Percentiles rank a stretch among this genome's conserved stretches.
These are phyloP conservation scores for Fragosphaeria purpurea DNA, from an alignment of 2,329 filamentous ascomycete genomes.

Conservation along the genomic window DNA sequence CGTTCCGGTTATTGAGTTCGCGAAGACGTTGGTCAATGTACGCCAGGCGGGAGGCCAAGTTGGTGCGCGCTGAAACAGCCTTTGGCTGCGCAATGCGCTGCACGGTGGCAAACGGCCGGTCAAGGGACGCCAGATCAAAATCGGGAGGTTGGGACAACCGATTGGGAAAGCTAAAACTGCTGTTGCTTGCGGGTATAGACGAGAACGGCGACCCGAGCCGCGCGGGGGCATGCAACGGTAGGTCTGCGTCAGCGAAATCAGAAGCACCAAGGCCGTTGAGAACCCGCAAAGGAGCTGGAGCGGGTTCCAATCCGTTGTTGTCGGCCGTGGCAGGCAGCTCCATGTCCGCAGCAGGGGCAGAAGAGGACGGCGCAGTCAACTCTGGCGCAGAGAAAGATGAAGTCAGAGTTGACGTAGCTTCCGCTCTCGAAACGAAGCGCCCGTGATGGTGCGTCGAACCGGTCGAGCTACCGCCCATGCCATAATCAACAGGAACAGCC, in stretches of 20 bases:
- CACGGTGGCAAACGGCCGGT: constrained; percentile 47
- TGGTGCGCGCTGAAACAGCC: constrained; percentile 28
- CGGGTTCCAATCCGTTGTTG: constrained; percentile 7
- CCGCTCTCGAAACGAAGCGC: constrained; percentile 25
- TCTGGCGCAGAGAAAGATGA: constrained; percentile 19
- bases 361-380: constrained; percentile 9
- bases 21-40: constrained; percentile 50
- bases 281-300: constrained; percentile 15
- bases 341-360: neutral
- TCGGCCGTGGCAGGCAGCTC: neutral
- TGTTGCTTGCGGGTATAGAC: constrained; percentile 14
- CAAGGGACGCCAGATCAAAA: constrained; percentile 34
- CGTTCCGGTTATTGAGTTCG: constrained; percentile 38
- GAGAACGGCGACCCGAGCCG: constrained; percentile 51
- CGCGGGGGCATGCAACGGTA: constrained; percentile 19
- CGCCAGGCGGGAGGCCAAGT: constrained; percentile 41
- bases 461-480: constrained; percentile 25
- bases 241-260: constrained; percentile 15
- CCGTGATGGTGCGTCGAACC: constrained; percentile 24
- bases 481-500: constrained; percentile 7
- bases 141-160: constrained; percentile 38
- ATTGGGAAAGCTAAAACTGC: constrained; percentile 53
- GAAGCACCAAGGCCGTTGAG: neutral
- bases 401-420: constrained; percentile 8
- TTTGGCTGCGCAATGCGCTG: constrained; percentile 26